Base-by-base conservation (phyloP, 2,329 filamentous ascomycete species). In the Lachnellula subtilissima region DNA sequence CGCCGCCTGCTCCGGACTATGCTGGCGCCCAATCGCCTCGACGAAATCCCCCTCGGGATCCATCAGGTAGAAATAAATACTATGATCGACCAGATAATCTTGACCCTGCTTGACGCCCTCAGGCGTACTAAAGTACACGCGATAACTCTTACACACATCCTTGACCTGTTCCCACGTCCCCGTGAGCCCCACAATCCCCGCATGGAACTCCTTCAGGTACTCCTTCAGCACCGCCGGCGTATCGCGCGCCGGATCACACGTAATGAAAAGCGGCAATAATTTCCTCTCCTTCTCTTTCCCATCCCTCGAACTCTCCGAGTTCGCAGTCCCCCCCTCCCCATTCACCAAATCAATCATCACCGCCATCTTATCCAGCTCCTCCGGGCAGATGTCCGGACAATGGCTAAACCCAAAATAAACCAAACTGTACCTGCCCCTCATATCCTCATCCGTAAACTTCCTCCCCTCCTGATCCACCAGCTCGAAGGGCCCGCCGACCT, bases 301-400 rank as follows among this genome's bases (percentile, higher is more conserved):
- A 15, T 85, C 76, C 46, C 87, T 79, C 6, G 82, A 77, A 70
- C 25, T 25, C 25, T 25, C 25, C 6, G 25, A 5, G 6, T 25
- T 7, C 25, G 5, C 25, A 5, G 25, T 25, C 25, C 8, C 8
- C 8, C 28, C 28, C 3, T 32, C 45, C 45, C n/a, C 37, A 17
- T 85, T 76, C 46, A 87, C 80, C 6, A 82, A 77, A 70, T 99
- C 91, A 69, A 95, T 88, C 84, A 97, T 96, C 56, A 81, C 80
- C n/a, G 93, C 89, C 92, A 99, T 97, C 78, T 99, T 99, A 77
- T 99, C 94, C 67, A 99, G 87, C 75, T 99, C 94, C 70, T 99
- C 94, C 36, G 94, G 94, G 77, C 94, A 99, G 71, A 99, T 99
- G 72, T 99, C 94, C 23, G 94, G 94, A 72, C 94, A 99, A 74